Evolutionary conservation across 805 yeast species (phyloP), one percentile per base, ranked within the genome.

Genomic region (Candida silvicultrix): DNA sequence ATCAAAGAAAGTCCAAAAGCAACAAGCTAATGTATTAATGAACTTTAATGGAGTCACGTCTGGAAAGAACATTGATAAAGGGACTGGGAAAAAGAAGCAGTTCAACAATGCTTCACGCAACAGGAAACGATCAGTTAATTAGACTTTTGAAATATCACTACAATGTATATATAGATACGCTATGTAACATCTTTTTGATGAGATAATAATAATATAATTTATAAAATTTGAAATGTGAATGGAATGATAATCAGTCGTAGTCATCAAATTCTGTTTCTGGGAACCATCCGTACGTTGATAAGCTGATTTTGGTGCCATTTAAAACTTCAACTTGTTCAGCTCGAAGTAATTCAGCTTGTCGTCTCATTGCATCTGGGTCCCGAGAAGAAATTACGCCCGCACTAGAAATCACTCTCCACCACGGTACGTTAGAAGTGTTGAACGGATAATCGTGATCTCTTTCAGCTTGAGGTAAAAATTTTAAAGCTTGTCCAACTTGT

Each of bases 391-490:
- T 80, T 18, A 63, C 67, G 0, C 94, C 94, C 16, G 75, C 64
- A n/a, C 85, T 69, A 21, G 75, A 73, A 10, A 86, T 67, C 2
- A 86, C 85, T 32, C 95, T 64, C 92, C 92, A 85, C 95, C 95
- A 86, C 4, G 92, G 92, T 14, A 85, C 74, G 10, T 65, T 66
- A 38, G 38, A 45, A 8, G 15, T 31, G 20, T 35, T 38, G 28
- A 50, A 52, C 16, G 56, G 54, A 5, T 64, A 51, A 23, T 66
- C 59, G 8, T 16, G 18, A 2, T 34, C 19, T n/a, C 25, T 42
- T n/a, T 32, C 43, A 11, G 35, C 46, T 1, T 16, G 5, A 1
- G 72, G 70, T 14, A 79, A 67, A 41, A 75, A 67, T 61, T 85
- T 86, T 48, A 86, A 65, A 0, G 89, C 77, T 29, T 75, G 73